Evolutionary conservation across 495 filamentous ascomycete species (phyloP).

Genomic region (Aspergillus kassunensis): DNA sequence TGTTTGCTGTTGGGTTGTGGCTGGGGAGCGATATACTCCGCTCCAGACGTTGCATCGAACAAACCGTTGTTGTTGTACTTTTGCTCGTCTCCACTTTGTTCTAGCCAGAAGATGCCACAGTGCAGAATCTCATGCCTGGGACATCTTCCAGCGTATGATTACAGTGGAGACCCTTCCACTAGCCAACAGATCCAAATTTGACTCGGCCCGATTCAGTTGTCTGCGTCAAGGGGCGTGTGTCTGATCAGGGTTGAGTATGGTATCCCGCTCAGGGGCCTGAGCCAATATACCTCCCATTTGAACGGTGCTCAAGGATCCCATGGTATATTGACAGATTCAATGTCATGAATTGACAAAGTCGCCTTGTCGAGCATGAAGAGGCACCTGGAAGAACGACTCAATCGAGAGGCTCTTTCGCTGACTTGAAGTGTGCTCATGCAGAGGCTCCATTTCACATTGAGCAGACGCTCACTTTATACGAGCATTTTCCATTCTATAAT

Average conservation of each 20-base stretch:
- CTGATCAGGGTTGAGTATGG: not conserved
- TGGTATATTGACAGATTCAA: too few relatives aligned
- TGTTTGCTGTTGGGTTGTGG: constrained; percentile 31
- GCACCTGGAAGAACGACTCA: too few relatives aligned
- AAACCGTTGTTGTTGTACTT: not conserved
- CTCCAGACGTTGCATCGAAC: not conserved
- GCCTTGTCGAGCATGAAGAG: too few relatives aligned
- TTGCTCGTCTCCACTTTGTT: not conserved
- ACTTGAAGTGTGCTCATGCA: too few relatives aligned
- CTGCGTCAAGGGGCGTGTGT: constrained; percentile 15
- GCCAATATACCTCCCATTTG: constrained; percentile 1
- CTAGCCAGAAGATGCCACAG: not conserved
- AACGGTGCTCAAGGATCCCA: constrained; percentile 15
- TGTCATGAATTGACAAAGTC: too few relatives aligned
- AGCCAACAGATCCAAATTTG: constrained; percentile 21
- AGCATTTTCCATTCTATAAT: not conserved
- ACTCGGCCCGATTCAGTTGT: constrained; percentile 13
- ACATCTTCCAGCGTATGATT: constrained; percentile 40
- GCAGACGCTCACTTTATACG: not conserved
- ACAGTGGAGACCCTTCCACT: constrained; percentile 21
- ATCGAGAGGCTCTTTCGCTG: too few relatives aligned
- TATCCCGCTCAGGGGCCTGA: not conserved
- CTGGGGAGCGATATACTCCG: constrained; percentile 34
- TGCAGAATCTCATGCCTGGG: constrained; percentile 19
- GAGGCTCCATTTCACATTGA: not conserved